Conservation (phyloP, 2,329 filamentous ascomycete genomes). For the Aspergillus novoparasiticus region DNA sequence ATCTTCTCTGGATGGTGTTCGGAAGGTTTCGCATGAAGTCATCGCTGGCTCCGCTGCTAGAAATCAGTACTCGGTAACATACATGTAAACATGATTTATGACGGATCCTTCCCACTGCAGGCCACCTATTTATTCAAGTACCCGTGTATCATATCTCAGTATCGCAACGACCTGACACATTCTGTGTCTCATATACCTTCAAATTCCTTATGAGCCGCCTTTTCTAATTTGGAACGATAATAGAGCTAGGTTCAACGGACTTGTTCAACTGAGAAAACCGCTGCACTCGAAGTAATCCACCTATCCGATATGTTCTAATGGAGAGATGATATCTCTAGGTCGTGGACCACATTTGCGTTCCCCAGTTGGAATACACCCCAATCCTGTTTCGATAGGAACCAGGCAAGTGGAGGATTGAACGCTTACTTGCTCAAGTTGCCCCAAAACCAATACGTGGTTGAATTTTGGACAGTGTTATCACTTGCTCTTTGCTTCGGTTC, state of each 20-base stretch:
- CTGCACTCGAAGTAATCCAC: background rate
- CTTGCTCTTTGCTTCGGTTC: background rate
- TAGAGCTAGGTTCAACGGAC: background rate
- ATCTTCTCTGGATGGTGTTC: background rate
- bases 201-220: background rate
- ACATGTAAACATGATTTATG: background rate
- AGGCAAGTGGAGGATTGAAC: background rate
- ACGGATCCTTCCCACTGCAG: background rate
- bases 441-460: background rate
- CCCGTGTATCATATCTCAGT: background rate
- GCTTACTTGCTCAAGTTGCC: background rate
- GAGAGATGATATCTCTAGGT: background rate
- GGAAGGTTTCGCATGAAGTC: constrained; percentile 1
- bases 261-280: background rate
- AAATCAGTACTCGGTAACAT: background rate
- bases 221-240: background rate
- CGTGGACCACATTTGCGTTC: background rate
- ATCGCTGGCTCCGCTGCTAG: background rate
- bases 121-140: background rate
- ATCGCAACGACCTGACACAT: background rate
- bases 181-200: background rate
- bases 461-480: background rate
- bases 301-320: background rate
- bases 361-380: background rate
- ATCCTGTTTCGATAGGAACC: background rate